These are phyloP conservation scores for Aspergillus pseudotamarii DNA, from an alignment of 2,329 filamentous ascomycete genomes.

Conservation along the genomic window DNA sequence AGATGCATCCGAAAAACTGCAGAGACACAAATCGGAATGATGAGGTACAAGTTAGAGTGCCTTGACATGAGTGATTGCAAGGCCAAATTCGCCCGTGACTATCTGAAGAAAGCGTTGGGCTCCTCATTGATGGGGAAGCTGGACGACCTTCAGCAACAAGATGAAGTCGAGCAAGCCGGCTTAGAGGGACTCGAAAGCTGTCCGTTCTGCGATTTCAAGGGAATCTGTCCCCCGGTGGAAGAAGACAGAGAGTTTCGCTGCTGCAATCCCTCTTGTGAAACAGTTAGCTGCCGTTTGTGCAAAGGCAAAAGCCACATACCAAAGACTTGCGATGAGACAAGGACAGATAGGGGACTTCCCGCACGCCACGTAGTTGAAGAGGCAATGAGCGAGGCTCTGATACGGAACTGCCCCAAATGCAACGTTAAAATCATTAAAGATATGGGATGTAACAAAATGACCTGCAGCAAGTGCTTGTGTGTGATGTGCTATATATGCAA, in stretches of 20 bases:
- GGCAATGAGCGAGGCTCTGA: conserved; percentile 78
- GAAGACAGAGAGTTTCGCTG: conserved; percentile 75
- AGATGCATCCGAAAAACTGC: conserved; percentile 67
- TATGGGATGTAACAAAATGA: conserved; percentile 82
- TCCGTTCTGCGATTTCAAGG: conserved; percentile 81
- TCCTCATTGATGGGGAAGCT: conserved; percentile 63
- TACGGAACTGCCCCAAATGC: conserved; percentile 69
- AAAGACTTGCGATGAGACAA: conserved; percentile 68
- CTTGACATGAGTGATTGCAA: conserved; percentile 70
- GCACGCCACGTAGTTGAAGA: conserved; percentile 74
- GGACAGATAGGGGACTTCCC: conserved; percentile 60
- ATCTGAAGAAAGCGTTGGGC: conserved; percentile 62
- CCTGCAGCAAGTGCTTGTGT: conserved; percentile 62
- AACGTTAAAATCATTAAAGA: conserved; percentile 78
- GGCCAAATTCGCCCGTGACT: conserved; percentile 59
- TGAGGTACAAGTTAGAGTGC: conserved; percentile 70
- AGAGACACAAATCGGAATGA: conserved; percentile 68
- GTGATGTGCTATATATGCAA: conserved; percentile 66
- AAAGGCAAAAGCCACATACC: conserved; percentile 71
- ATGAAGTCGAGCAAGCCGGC: conserved; percentile 67
- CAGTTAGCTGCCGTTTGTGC: conserved; percentile 70
- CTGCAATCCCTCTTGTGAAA: conserved; percentile 64
- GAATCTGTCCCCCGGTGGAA: conserved; percentile 69
- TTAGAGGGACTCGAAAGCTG: conserved; percentile 75
- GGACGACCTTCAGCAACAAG: conserved; percentile 71